A percentile compares a stretch with the other conserved stretches of the same genome.
phyloP scores from a whole-genome alignment of 495 filamentous ascomycete genomes.

The Geoglossum glabrum region DNA sequence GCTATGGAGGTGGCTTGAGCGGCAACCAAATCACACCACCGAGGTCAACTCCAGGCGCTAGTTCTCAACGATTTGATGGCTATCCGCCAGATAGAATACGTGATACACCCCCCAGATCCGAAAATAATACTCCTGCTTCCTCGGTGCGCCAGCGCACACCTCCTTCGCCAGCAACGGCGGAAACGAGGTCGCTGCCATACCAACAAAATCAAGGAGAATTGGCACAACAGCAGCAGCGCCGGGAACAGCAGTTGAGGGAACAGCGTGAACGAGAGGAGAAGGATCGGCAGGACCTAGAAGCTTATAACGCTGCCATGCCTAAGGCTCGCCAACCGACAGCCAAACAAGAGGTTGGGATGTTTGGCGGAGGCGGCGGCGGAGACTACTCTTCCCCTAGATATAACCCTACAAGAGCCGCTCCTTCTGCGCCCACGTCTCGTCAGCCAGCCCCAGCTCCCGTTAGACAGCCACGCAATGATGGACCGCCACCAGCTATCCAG shows the following conservation, averaged over 20 bases:
- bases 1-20: constrained; percentile 28
- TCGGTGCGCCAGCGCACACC: background rate
- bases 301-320: constrained; percentile 71
- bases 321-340: constrained; percentile 53
- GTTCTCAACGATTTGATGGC: background rate
- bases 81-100: constrained; percentile 2
- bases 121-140: background rate
- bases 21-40: constrained; percentile 63
- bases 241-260: constrained; percentile 25
- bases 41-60: constrained; percentile 26
- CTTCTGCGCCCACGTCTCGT: constrained; percentile 32
- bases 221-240: constrained; percentile 20
- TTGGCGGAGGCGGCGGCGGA: constrained; percentile 45
- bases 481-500: constrained; percentile 22
- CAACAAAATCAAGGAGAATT: constrained; percentile 3
- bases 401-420: constrained; percentile 57
- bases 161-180: constrained; percentile 12
- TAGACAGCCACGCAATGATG: constrained; percentile 30
- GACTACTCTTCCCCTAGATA: constrained; percentile 36
- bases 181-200: constrained; percentile 5
- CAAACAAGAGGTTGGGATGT: constrained; percentile 48
- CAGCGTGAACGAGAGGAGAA: constrained; percentile 37
- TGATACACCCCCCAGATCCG: constrained; percentile 1
- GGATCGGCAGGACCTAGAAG: constrained; percentile 57
- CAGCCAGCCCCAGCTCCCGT: constrained; percentile 25